phyloP scores from a whole-genome alignment of 371 early-diverging fungal genomes.

The Mortierella sp. region DNA sequence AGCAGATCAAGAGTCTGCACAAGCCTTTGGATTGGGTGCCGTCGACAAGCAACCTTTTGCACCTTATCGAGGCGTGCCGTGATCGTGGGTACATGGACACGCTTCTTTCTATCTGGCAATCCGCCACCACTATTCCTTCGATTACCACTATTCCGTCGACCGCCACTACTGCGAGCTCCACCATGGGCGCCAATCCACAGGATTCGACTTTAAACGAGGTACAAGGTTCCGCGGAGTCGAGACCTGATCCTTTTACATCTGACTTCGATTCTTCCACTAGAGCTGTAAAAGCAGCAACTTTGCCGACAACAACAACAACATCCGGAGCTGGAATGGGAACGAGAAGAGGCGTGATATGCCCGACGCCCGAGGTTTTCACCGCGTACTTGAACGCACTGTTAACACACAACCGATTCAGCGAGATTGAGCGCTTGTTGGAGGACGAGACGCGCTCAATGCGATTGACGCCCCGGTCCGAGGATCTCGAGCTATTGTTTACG shows the following conservation, averaged over 20 bases:
- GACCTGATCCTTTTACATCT: neutral
- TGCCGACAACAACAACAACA: neutral
- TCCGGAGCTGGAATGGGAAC: neutral
- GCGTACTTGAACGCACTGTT: constrained; percentile 49
- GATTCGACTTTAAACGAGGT: neutral
- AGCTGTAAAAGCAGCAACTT: neutral
- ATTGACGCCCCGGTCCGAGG: constrained; percentile 33
- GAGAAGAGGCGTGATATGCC: neutral
- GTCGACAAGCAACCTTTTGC: constrained; percentile 29
- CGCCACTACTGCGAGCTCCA: neutral
- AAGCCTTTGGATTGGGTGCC: constrained; percentile 29
- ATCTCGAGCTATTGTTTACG: constrained; percentile 43
- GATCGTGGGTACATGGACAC: constrained; percentile 52
- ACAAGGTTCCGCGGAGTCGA: neutral
- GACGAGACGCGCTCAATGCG: constrained; percentile 25
- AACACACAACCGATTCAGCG: constrained; percentile 51
- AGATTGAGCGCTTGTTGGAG: constrained; percentile 29
- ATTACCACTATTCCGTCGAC: no score
- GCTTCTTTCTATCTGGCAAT: constrained; percentile 41
- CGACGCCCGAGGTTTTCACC: constrained; percentile 41
- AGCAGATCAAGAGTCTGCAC: constrained; percentile 17
- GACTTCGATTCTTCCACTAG: neutral
- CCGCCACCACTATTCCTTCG: constrained; percentile 11
- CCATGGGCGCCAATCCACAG: neutral
- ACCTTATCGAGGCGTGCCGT: constrained; percentile 51